phyloP scores from a whole-genome alignment of 805 yeast genomes.

The Brettanomyces bruxellensis region DNA sequence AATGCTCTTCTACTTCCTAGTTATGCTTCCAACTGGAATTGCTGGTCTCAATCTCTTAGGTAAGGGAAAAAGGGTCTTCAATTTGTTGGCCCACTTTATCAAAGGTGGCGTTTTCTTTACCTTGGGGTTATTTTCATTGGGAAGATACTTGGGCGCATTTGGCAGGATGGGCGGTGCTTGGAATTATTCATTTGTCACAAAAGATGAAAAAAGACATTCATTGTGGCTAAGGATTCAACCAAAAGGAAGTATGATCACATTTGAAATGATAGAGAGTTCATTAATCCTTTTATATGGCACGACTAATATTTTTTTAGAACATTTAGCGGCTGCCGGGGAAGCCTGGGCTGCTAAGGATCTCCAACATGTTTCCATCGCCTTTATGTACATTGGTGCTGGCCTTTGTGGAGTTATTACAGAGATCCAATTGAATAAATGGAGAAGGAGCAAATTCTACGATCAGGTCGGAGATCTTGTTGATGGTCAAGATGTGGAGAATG shows the following conservation, averaged over 20 bases:
- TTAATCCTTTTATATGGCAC: slow-evolving; percentile 81
- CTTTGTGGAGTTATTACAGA: slow-evolving; percentile 84
- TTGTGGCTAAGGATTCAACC: slow-evolving; percentile 33
- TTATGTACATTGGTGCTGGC: slow-evolving; percentile 87
- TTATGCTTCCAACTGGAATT: slow-evolving; percentile 45
- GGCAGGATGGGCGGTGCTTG: slow-evolving; percentile 80
- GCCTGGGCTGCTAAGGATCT: slow-evolving; percentile 84
- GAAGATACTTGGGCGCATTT: slow-evolving; percentile 82
- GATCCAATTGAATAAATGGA: slow-evolving; percentile 53
- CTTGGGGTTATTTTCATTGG: slow-evolving; percentile 71
- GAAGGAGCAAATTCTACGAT: slow-evolving; percentile 24
- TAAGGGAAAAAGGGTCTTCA: slow-evolving; percentile 57
- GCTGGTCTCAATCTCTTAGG: slow-evolving; percentile 70
- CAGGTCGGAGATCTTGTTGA: slow-evolving; percentile 13
- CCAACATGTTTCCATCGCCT: slow-evolving; percentile 87
- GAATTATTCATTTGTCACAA: slow-evolving; percentile 41
- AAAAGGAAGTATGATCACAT: slow-evolving; percentile 42
- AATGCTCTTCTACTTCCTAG: slow-evolving; percentile 48
- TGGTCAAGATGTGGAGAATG: slow-evolving; percentile 16
- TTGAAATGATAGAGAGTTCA: slow-evolving; percentile 79
- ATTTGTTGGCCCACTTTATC: slow-evolving; percentile 87
- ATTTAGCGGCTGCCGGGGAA: slow-evolving; percentile 69
- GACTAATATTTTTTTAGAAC: slow-evolving; percentile 88
- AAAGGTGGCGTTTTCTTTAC: slow-evolving; percentile 85
- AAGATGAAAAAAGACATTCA: slow-evolving; percentile 14